Conservation (phyloP, 352 stramenopile species). For the Saprolegnia diclina region DNA sequence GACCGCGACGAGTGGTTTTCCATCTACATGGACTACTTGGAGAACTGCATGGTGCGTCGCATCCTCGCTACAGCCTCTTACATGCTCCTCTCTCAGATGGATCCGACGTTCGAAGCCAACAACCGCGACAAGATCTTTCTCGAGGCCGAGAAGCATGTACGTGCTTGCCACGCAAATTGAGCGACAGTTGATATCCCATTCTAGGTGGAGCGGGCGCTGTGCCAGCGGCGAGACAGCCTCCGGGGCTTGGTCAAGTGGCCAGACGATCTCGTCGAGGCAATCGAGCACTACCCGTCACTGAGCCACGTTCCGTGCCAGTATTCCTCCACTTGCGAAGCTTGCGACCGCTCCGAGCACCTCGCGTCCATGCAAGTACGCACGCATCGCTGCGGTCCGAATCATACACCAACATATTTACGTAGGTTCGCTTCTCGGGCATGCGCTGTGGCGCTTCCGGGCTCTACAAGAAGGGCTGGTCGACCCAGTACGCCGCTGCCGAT, state of each 20-base stretch:
- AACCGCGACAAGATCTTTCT: conserved; percentile 44
- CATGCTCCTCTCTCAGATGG: conserved; percentile 25
- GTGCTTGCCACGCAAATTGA: conserved; percentile 19
- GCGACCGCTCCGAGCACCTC: conserved; percentile 59
- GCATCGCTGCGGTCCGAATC: not conserved
- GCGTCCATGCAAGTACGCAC: conserved; percentile 40
- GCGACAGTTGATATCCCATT: not conserved
- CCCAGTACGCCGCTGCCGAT: conserved; percentile 31
- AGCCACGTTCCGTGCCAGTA: conserved; percentile 33
- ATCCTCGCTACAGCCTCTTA: not conserved
- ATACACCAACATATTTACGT: too few species aligned
- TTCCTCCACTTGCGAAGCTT: conserved; percentile 61
- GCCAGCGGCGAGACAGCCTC: conserved; percentile 60
- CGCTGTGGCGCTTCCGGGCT: conserved; percentile 55
- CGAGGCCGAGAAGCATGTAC: conserved; percentile 56
- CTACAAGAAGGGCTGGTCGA: conserved; percentile 65
- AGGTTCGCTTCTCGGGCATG: conserved; percentile 50
- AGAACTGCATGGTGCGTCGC: conserved; percentile 46
- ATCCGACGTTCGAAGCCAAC: conserved; percentile 50
- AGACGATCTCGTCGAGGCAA: conserved; percentile 51
- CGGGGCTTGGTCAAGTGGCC: conserved; percentile 65
- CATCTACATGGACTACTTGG: conserved; percentile 80
- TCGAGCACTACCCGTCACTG: conserved; percentile 42
- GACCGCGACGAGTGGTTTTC: conserved; percentile 72
- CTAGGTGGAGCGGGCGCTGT: conserved; percentile 71